These are phyloP conservation scores for Leptodermis oblonga DNA, from an alignment of 257 asterid genomes.

Conservation along the genomic window DNA sequence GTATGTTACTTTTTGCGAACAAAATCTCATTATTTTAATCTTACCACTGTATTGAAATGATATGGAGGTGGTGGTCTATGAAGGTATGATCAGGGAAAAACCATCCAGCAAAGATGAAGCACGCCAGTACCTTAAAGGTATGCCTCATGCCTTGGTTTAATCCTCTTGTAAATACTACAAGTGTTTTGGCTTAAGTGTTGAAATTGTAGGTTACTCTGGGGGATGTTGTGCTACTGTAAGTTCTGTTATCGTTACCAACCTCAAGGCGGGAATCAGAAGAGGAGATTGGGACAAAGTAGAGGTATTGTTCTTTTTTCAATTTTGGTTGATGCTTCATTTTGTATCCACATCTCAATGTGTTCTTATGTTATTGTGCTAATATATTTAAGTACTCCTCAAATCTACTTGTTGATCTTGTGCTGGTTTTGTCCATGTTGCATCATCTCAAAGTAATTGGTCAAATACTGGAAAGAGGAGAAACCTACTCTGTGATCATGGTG, in stretches of 20 bases:
- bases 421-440: neutral
- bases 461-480: neutral
- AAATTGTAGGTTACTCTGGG: constrained; percentile 64
- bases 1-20: neutral
- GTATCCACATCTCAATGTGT: neutral
- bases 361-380: neutral
- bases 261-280: constrained; percentile 57
- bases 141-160: neutral
- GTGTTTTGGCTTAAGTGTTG: constrained; percentile 18
- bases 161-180: constrained; percentile 12
- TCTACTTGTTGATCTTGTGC: neutral
- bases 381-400: neutral
- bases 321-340: neutral
- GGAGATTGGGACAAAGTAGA: constrained; percentile 94
- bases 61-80: constrained; percentile 96
- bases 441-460: neutral
- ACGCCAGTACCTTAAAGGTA: constrained; percentile 73
- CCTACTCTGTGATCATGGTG: neutral
- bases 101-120: constrained; percentile 93
- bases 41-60: constrained; percentile 38
- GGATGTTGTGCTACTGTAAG: constrained; percentile 72
- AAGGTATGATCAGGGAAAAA: constrained; percentile 86
- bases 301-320: constrained; percentile 36
- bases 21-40: constrained; percentile 20
- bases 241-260: constrained; percentile 84